Evolutionary conservation across 1,284 basidiomycete species (phyloP), one percentile per base, ranked within the genome.

Genomic region (Earliella scabrosa): DNA sequence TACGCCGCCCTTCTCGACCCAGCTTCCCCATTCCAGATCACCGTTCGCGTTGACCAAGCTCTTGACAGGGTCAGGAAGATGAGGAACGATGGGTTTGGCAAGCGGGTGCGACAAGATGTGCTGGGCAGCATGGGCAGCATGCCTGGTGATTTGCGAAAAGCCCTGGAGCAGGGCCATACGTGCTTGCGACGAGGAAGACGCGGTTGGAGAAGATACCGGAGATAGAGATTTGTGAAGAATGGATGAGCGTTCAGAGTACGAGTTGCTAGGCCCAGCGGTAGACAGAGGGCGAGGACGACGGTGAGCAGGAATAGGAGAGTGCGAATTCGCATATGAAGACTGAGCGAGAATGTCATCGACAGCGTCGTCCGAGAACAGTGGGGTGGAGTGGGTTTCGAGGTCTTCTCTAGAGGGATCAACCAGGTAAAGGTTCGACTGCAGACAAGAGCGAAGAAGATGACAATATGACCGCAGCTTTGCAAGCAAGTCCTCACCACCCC

Each of bases 81-180:
- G 95, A 4, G 95, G 95, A 0, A 97, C 82, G 32, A 98, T 95
- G 3, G 95, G 95, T 69, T 95, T 93, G 2, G 95, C 95, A 20
- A 97, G 82, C 0, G 95, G 95, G 68, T 97, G 95, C 0, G 93
- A 95, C 4, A 98, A 81, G 9, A 98, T 93, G 60, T 95, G 91
- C 68, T 95, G 93, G 1, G 93, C 94, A 1, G 93, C 90, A 70
- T 93, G 89, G 9, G 93, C 85, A 0, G 94, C 95, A 16, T 93
- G 90, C 56, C 91, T 84, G 2, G 95, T 96, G 49, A 97, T 89
- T 59, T 91, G 93, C 2, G 93, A 94, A 67, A 97, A 91, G 2
- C 90, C 92, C 55, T 93, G 90, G 10, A 97, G 75, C 20, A 94
- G 78, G 2, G 92, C 88, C 60, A 86, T 81, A 23, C 90, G 83